Conservation (phyloP, 1,139 yeast species). For the Debaryomyces singareniensis region DNA sequence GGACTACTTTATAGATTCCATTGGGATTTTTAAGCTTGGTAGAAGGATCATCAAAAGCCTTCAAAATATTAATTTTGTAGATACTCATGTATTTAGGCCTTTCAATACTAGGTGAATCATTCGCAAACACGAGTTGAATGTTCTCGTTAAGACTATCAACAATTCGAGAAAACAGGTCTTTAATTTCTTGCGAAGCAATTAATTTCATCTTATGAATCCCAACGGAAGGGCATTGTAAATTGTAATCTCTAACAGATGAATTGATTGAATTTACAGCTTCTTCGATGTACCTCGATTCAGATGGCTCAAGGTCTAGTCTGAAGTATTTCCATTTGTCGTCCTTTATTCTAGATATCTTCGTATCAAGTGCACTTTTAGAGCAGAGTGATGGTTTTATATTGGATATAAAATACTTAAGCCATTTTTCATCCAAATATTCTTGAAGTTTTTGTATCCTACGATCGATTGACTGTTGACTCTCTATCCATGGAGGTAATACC, state of each 20-base stretch:
- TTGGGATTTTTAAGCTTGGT: slow-evolving; percentile 6
- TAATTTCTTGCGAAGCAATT: slow-evolving; percentile 44
- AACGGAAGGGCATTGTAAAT: slow-evolving; percentile 68
- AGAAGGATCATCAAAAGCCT: slow-evolving; percentile 7
- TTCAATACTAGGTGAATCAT: slow-evolving; percentile 1
- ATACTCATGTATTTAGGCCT: slow-evolving; percentile 3
- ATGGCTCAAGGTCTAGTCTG: slow-evolving; percentile 19
- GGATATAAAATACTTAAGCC: slow-evolving; percentile 35
- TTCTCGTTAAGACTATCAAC: slow-evolving; percentile 7
- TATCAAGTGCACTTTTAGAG: slow-evolving; percentile 8
- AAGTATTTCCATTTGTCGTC: slow-evolving; percentile 18
- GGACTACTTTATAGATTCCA: slow-evolving; percentile 8
- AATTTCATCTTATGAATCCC: slow-evolving; percentile 68
- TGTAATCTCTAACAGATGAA: slow-evolving; percentile 60
- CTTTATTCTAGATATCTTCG: slow-evolving; percentile 4
- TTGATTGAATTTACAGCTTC: slow-evolving; percentile 48
- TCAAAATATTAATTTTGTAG: slow-evolving; percentile 6
- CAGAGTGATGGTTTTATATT: slow-evolving; percentile 13
- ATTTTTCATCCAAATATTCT: slow-evolving; percentile 31
- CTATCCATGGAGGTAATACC: slow-evolving; percentile 85
- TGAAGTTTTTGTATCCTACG: slow-evolving; percentile 42
- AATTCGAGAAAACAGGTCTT: slow-evolving; percentile 10
- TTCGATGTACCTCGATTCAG: slow-evolving; percentile 29
- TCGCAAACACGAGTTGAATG: slow-evolving; percentile 12
- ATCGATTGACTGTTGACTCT: slow-evolving; percentile 60